Percentiles rank a stretch among this genome's conserved stretches.
Evolutionary conservation across 2,329 filamentous ascomycete species (phyloP).

Genomic region (Clonostachys byssicola): DNA sequence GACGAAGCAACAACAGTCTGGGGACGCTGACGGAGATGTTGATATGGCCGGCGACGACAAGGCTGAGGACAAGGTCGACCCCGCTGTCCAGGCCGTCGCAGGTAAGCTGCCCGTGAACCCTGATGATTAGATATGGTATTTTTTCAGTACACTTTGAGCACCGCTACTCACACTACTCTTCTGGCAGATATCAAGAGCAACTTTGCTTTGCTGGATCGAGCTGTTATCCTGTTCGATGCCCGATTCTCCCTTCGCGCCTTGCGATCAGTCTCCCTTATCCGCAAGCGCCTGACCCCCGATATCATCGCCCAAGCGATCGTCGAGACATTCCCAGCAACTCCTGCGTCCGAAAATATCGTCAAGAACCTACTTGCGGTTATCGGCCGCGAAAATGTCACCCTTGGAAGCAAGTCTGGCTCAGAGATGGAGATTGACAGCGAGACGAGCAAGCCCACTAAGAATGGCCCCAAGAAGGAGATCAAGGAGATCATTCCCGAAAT

Average conservation of each 20-base stretch:
- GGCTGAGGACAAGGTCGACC: slow-evolving; percentile 55
- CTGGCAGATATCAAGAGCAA: slow-evolving; percentile 86
- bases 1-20: slow-evolving; percentile 43
- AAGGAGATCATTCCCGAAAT: slow-evolving; percentile 84
- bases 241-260: slow-evolving; percentile 93
- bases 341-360: slow-evolving; percentile 59
- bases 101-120: slow-evolving; percentile 35
- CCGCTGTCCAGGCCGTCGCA: slow-evolving; percentile 53
- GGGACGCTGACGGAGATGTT: slow-evolving; percentile 66
- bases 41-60: slow-evolving; percentile 62
- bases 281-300: slow-evolving; percentile 82
- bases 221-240: slow-evolving; percentile 88
- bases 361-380: slow-evolving; percentile 68
- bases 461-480: slow-evolving; percentile 56
- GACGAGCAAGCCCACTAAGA: slow-evolving; percentile 45
- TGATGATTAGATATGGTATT: background rate
- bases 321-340: slow-evolving; percentile 67
- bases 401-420: slow-evolving; percentile 50
- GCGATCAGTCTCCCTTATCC: slow-evolving; percentile 90
- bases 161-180: background rate
- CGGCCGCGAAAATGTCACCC: slow-evolving; percentile 60
- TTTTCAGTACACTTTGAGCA: no score
- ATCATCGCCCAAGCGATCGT: slow-evolving; percentile 77
- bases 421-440: slow-evolving; percentile 75
- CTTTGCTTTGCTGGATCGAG: slow-evolving; percentile 86